Base-by-base conservation (phyloP, 371 early-diverging fungal genomes). In the Vairimorpha apis region DNA sequence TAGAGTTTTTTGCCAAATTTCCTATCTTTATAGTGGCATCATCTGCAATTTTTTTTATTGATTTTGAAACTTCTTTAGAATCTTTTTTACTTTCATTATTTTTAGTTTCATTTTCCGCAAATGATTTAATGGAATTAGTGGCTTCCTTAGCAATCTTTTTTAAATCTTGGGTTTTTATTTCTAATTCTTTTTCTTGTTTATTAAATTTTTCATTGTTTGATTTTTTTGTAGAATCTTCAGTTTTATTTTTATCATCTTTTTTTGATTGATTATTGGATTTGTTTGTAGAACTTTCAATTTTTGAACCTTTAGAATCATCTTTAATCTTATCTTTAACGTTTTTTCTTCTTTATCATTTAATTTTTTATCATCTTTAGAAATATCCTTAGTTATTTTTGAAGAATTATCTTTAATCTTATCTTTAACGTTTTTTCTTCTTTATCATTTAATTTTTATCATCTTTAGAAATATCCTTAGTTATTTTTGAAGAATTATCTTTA, bases 241-340 rank as follows among this genome's bases (percentile, higher is more conserved):
- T 23, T 56, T 56, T 10, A 25, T 56, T 56, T 3, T 56, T n/a
- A 4, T n/a, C n/a, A 25, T 56, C 56, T 56, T 56, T 32, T 23
- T 56, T 49, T n/a, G 2, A 45, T 49, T 14, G 12, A 33, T n/a
- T 45, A 45, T n/a, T 27, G 14, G 12, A 45, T 62, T 12, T 70
- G 32, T 25, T 70, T 45, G 27, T 70, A 41, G 8, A 8, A 70
- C 37, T 70, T 64, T 3, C 23, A 38, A 55, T 75, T 75, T 1
- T 70, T 47, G 35, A 70, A 62, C 2, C 62, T 70, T 25, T 70
- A 53, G n/a, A 70, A 65, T 27, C 55, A 59, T 38, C 27, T 60
- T 27, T 38, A 10, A 27, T 62, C n/a, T n/a, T n/a, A n/a, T n/a
- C n/a, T n/a, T n/a, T n/a, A n/a, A n/a, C n/a, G n/a, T n/a, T n/a